Evolutionary conservation across 768 basidiomycete genomes (phyloP).

Genomic region (Boletus reticulatus): DNA sequence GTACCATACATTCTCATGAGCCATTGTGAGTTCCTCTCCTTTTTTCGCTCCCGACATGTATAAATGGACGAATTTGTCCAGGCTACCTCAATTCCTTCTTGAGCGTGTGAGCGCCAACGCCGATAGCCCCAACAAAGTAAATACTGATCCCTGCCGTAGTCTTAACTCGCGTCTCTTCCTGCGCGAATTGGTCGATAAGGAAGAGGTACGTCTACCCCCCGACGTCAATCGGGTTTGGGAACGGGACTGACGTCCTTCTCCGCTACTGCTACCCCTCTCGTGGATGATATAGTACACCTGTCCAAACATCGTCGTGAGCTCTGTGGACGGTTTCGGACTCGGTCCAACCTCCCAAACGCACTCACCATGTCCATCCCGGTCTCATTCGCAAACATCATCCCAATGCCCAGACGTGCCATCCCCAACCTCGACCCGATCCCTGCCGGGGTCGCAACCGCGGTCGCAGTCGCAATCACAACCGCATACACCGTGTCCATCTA

Average conservation of each 20-base stretch:
- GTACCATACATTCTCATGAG: constrained; percentile 39
- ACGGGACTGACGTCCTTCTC: not conserved
- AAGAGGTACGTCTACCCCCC: constrained; percentile 16
- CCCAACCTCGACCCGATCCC: not conserved
- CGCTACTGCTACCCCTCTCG: too few species aligned
- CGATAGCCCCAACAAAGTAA: not conserved
- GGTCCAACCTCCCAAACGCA: constrained; percentile 7
- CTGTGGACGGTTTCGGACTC: constrained; percentile 18
- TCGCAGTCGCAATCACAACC: not conserved
- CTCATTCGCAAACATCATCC: constrained; percentile 1
- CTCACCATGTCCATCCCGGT: constrained; percentile 8
- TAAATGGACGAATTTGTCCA: not conserved
- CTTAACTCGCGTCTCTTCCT: constrained; percentile 30
- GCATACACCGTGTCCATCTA: not conserved
- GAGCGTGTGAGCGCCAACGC: constrained; percentile 30
- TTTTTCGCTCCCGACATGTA: not conserved
- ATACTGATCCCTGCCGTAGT: constrained; percentile 4
- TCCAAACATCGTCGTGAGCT: constrained; percentile 24
- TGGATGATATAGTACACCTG: constrained; percentile 17
- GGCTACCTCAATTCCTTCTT: constrained; percentile 39
- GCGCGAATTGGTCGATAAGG: constrained; percentile 26
- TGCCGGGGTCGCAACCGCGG: not conserved
- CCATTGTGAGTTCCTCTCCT: constrained; percentile 25
- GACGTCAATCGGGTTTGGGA: not conserved
- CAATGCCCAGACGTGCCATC: not conserved